Percentiles rank a stretch among this genome's conserved stretches.
Conservation (phyloP, 169 alveolate species). For the Fabrea salina region DNA sequence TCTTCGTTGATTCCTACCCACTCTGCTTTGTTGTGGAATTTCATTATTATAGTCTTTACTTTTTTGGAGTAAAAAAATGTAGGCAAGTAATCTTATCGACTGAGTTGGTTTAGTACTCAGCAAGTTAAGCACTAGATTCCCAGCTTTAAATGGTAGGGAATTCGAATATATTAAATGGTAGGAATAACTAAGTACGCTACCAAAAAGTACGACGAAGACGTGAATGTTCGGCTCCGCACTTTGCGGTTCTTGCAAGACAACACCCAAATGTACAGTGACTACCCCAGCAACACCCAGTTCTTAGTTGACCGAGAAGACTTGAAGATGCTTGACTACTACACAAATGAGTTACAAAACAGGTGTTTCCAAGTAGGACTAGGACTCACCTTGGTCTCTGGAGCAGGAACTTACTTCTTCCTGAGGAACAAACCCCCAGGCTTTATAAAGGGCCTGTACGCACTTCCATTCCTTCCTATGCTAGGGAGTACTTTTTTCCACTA, state of each 20-base stretch:
- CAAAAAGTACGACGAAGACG: neutral
- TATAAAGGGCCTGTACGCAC: neutral
- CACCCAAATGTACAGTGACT: neutral
- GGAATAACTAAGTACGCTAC: neutral
- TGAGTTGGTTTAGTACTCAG: no score
- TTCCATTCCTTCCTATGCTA: neutral
- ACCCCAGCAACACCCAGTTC: neutral
- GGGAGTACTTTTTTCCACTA: neutral
- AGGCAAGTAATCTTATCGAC: no score
- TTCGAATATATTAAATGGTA: neutral
- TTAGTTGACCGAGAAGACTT: constrained; percentile 28
- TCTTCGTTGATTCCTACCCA: no score
- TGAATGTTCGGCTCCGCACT: neutral
- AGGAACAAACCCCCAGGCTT: neutral
- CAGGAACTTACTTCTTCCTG: neutral
- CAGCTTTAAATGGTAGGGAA: no score
- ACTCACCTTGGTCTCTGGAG: neutral
- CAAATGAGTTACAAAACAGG: neutral
- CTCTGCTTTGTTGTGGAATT: no score
- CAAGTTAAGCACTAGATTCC: no score
- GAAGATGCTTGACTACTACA: neutral
- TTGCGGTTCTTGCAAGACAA: constrained; percentile 14
- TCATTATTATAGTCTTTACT: no score
- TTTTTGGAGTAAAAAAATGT: no score
- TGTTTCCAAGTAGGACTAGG: neutral